Base-by-base conservation (phyloP, 495 filamentous ascomycete genomes). In the Talaromyces trachyspermus region DNA sequence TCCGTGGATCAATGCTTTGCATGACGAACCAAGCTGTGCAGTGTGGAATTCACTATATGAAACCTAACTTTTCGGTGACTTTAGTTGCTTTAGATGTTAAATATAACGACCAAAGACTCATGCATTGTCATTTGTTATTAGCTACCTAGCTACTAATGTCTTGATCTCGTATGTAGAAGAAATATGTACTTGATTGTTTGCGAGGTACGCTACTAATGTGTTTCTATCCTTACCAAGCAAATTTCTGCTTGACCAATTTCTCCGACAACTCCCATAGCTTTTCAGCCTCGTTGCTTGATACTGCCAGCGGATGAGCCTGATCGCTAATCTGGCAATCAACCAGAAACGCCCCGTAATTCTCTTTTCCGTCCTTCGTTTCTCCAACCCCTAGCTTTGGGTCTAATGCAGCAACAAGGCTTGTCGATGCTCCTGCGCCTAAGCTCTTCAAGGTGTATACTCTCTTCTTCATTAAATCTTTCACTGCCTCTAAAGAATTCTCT, bases 251-350 rank as follows among this genome's bases (percentile, higher is more conserved):
- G 29, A 75, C 70, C 47, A 79, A 38, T 48, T 69, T 59, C 57
- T 80, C 75, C 18, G 69, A 71, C 12, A 71, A 12, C 14, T 55
- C 53, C 74, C 74, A 76, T 11, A 79, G 55, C 53, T 54, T 70
- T 41, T 74, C 76, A 4, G 73, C 78, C n/a, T 61, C 59, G 4
- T 59, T 58, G 19, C 33, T 60, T 48, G 62, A 66, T 36, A 49
- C 53, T 32, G 57, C 51, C 23, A 55, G 40, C 6, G 57, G 46
- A 12, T 40, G 39, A 12, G 58, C 57, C 23, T 52, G 33, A 6
- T 67, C 58, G 18, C 53, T 55, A 15, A 70, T 57, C 35, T 70
- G 65, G 40, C 69, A 73, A 42, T 73, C 64, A 26, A 47, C 47
- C 5, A 74, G 53, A 50, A 58, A 77, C 5, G 52, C 55, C 2